Conservation (phyloP, 495 filamentous ascomycete species). For the Bacidia gigantensis region DNA sequence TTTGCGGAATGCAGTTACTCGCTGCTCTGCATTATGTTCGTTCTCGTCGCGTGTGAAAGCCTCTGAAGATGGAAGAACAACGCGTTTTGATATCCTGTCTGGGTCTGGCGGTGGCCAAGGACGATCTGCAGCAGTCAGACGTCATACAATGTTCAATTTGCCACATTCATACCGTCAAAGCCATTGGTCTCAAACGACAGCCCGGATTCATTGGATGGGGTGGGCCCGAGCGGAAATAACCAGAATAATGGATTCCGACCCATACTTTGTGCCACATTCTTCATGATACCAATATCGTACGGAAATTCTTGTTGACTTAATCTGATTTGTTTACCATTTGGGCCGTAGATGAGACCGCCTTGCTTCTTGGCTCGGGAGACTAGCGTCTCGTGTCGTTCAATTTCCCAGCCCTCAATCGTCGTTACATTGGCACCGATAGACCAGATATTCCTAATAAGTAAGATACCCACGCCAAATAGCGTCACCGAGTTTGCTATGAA, state of each 20-base stretch:
- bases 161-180: conserved; percentile 55
- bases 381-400: conserved; percentile 70
- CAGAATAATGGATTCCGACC: conserved; percentile 46
- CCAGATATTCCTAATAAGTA: conserved; percentile 49
- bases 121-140: conserved; percentile 22
- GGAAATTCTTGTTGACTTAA: conserved; percentile 68
- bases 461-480: conserved; percentile 48
- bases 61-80: neutral
- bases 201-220: conserved; percentile 40
- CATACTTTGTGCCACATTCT: conserved; percentile 64
- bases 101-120: conserved; percentile 85
- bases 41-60: conserved; percentile 8
- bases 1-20: conserved; percentile 41
- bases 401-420: conserved; percentile 88
- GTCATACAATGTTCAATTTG: neutral
- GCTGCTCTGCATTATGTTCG: conserved; percentile 24
- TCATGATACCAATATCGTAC: conserved; percentile 81
- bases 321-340: conserved; percentile 40
- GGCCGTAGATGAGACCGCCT: conserved; percentile 46
- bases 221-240: conserved; percentile 50
- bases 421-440: conserved; percentile 50
- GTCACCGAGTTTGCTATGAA: conserved; percentile 46
- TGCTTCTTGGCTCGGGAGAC: conserved; percentile 43
- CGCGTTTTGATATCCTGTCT: conserved; percentile 50
- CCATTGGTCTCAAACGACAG: conserved; percentile 70